A percentile compares a stretch with the other conserved stretches of the same genome.
phyloP scores from a whole-genome alignment of 202 grass and related monocot genomes.

The Brachypodium distachyon region DNA sequence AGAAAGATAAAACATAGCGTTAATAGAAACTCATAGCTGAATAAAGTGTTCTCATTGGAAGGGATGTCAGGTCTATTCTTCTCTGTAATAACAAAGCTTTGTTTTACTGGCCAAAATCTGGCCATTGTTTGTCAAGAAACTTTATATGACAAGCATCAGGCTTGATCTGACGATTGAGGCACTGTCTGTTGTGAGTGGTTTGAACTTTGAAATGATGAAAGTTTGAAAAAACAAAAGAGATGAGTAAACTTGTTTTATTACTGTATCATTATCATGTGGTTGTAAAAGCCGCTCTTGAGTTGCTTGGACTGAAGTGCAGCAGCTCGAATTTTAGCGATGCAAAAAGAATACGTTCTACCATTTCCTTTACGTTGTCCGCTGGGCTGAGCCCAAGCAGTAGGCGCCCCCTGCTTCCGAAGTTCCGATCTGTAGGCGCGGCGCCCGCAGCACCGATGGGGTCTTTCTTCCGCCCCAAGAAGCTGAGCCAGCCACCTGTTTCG shows the following conservation, averaged over 20 bases:
- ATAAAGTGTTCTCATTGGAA: conserved; percentile 38
- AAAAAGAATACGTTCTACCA: too few relatives aligned
- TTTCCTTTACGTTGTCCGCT: too few relatives aligned
- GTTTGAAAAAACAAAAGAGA: too few relatives aligned
- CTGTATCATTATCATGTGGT: too few relatives aligned
- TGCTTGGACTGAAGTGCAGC: too few relatives aligned
- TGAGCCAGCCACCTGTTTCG: neutral
- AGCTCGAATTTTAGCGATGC: too few relatives aligned
- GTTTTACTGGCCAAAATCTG: conserved; percentile 16
- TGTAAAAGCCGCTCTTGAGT: too few relatives aligned
- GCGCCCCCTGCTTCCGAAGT: too few relatives aligned
- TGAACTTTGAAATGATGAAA: too few relatives aligned
- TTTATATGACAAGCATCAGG: neutral
- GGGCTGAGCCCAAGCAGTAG: too few relatives aligned
- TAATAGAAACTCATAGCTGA: conserved; percentile 34
- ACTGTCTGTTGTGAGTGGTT: neutral
- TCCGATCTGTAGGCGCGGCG: too few relatives aligned
- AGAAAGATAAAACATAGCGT: conserved; percentile 36
- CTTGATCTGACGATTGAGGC: neutral
- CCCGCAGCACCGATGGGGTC: conserved; percentile 12
- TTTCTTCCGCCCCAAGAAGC: conserved; percentile 33
- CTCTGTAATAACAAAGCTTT: conserved; percentile 26
- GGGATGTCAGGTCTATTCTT: neutral
- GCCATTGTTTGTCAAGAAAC: conserved; percentile 20
- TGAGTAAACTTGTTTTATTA: too few relatives aligned